Percentiles rank a stretch among this genome's conserved stretches.
Evolutionary conservation across 2,329 filamentous ascomycete species (phyloP).

Genomic region (Colletotrichum tofieldiae): DNA sequence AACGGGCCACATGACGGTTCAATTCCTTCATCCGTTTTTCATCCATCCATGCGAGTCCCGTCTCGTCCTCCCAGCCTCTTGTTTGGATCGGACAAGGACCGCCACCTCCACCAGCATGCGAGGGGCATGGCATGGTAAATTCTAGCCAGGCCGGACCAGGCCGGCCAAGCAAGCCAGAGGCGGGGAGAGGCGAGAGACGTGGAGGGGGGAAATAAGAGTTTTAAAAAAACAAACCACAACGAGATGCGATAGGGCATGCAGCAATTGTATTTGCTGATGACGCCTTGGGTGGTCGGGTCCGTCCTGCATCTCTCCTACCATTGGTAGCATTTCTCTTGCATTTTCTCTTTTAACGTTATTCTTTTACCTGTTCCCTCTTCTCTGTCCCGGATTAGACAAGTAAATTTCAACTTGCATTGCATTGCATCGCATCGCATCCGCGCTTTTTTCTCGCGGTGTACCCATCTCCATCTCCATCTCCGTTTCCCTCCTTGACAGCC

Average conservation of each 20-base stretch:
- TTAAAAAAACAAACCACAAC: not conserved
- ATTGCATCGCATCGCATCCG: slow-evolving; percentile 21
- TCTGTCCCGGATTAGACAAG: not conserved
- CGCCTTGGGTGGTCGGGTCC: slow-evolving; percentile 12
- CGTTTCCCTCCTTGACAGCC: not conserved
- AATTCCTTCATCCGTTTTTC: slow-evolving; percentile 30
- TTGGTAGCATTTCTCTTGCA: slow-evolving; percentile 4
- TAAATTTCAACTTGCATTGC: slow-evolving; percentile 10
- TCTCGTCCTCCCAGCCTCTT: slow-evolving; percentile 16
- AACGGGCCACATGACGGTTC: slow-evolving; percentile 31
- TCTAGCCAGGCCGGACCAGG: not conserved
- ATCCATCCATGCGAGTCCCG: slow-evolving; percentile 24
- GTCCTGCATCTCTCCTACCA: slow-evolving; percentile 1
- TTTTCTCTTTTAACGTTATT: slow-evolving; percentile 13
- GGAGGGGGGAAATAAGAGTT: not conserved
- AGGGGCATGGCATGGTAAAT: not conserved
- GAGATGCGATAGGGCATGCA: slow-evolving; percentile 7
- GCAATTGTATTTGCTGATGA: slow-evolving; percentile 21
- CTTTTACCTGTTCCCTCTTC: not conserved
- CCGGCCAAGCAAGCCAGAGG: slow-evolving; percentile 7
- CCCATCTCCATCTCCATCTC: slow-evolving; percentile 3
- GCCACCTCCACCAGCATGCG: slow-evolving; percentile 1
- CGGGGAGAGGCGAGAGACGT: not conserved
- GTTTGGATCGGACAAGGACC: slow-evolving; percentile 14
- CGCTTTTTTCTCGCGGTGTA: not conserved